phyloP scores from a whole-genome alignment of 164 flowering plant genomes.

The Annona squamosa region DNA sequence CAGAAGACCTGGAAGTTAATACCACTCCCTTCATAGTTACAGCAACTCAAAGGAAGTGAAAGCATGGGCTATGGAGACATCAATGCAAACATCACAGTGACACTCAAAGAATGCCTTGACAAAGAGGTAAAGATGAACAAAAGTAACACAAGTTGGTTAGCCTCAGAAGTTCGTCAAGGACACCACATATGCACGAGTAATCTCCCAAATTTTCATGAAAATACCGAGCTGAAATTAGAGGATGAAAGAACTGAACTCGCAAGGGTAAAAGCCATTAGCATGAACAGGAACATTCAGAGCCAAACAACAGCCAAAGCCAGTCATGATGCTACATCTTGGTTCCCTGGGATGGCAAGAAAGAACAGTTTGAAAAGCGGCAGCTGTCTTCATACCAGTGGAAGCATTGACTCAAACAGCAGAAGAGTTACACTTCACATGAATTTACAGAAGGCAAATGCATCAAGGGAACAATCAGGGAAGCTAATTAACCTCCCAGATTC shows the following conservation, averaged over 20 bases:
- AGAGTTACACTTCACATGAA: slow-evolving; percentile 71
- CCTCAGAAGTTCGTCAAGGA: slow-evolving; percentile 40
- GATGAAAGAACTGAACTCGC: slow-evolving; percentile 36
- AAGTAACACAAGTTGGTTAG: slow-evolving; percentile 37
- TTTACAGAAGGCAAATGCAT: slow-evolving; percentile 17
- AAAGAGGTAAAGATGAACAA: slow-evolving; percentile 33
- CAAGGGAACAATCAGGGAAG: slow-evolving; percentile 39
- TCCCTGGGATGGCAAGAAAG: slow-evolving; percentile 8
- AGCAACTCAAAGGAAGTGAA: slow-evolving; percentile 48
- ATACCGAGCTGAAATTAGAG: slow-evolving; percentile 16
- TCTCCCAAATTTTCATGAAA: slow-evolving; percentile 28
- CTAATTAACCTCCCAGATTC: slow-evolving; percentile 74
- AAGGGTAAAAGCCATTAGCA: slow-evolving; percentile 17
- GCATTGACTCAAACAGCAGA: slow-evolving; percentile 24
- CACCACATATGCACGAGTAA: slow-evolving; percentile 31
- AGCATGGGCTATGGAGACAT: slow-evolving; percentile 24
- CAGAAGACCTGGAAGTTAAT: background rate
- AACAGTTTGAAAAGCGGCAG: slow-evolving; percentile 18
- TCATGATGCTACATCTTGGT: slow-evolving; percentile 5
- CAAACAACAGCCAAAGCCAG: slow-evolving; percentile 8
- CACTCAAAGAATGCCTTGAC: slow-evolving; percentile 25
- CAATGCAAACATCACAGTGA: slow-evolving; percentile 24
- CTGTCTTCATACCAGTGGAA: slow-evolving; percentile 11
- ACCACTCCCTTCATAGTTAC: slow-evolving; percentile 14
- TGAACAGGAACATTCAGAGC: slow-evolving; percentile 9